Evolutionary conservation across 345 rosid species (phyloP).

Genomic region (Heritiera fomes): DNA sequence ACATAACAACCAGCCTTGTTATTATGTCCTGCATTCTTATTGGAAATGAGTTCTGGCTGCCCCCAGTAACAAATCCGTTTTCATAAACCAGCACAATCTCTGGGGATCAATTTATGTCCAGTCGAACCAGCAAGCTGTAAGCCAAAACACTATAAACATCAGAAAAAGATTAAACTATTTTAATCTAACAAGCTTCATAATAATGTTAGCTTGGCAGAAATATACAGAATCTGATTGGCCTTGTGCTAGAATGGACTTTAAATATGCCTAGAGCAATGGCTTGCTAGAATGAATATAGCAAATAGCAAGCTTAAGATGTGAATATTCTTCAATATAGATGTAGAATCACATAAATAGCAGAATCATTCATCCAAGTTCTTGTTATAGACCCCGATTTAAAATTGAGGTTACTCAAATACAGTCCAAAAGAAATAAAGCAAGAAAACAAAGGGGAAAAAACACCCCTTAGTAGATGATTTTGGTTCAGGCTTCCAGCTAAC

Average conservation of each 20-base stretch:
- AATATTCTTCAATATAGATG: neutral
- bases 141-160: slow-evolving; percentile 11
- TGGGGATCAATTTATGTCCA: slow-evolving; percentile 43
- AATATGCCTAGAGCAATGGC: neutral
- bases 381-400: neutral
- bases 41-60: neutral
- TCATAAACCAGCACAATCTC: slow-evolving; percentile 7
- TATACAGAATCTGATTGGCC: neutral
- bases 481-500: neutral
- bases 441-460: neutral
- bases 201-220: neutral
- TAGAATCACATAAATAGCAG: slow-evolving; percentile 1
- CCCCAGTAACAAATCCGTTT: slow-evolving; percentile 13
- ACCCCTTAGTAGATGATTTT: neutral
- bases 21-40: slow-evolving; percentile 14
- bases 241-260: neutral
- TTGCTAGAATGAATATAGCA: neutral
- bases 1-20: neutral
- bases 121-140: slow-evolving; percentile 46
- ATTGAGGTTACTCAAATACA: neutral
- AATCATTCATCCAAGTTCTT: neutral
- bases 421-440: neutral
- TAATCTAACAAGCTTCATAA: neutral
- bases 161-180: neutral
- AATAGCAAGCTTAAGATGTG: neutral